Base-by-base conservation (phyloP, 2,329 filamentous ascomycete genomes). In the Albifimbria verrucaria region DNA sequence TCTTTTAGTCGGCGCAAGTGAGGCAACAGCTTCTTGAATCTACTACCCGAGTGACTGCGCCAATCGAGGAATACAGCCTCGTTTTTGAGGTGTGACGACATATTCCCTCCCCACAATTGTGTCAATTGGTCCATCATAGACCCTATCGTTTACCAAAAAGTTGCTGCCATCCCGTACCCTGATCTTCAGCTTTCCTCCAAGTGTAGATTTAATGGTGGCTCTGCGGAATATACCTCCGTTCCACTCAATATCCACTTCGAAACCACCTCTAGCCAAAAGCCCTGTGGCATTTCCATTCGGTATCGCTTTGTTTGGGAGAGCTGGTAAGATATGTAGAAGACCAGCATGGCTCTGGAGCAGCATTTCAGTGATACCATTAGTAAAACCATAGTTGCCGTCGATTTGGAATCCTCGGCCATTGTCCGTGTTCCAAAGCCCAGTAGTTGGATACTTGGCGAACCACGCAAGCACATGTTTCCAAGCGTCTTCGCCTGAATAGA, bases 301-400 rank as follows among this genome's bases (percentile, higher is more conserved):
- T 3, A 56, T 52, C 3, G 62, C 42, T 2, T 57, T 56, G 2
- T 56, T 24, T 5, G 63, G 63, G 18, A 65, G 55, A 3, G 65
- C 66, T 36, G 63, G 63, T 11, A 62, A 46, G 20, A 60, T 54
- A 46, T 65, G 65, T 4, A 60, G 49, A 3, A 41, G 67, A 60
- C 1, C 58, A 2, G 52, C 55, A 24, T 71, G 67, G 39, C 67
- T 70, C 57, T 78, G 76, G 5, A 78, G 51, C 41, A 78, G 55
- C 63, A 72, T 72, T 59, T 78, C 77, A 2, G 72, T 62, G 11
- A 79, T 70, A 6, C 71, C 76, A 7, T 72, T 70, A 2, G 70
- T 69, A 10, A 72, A 71, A 3, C 77, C 77, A 55, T 77, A 76
- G 53, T 80, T 80, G 4, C 77, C 77, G 53, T 80, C 77, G 10